Percentiles rank a stretch among this genome's conserved stretches.
Evolutionary conservation across 1,284 basidiomycete species (phyloP).

Genomic region (Cutaneotrichosporon sp.): DNA sequence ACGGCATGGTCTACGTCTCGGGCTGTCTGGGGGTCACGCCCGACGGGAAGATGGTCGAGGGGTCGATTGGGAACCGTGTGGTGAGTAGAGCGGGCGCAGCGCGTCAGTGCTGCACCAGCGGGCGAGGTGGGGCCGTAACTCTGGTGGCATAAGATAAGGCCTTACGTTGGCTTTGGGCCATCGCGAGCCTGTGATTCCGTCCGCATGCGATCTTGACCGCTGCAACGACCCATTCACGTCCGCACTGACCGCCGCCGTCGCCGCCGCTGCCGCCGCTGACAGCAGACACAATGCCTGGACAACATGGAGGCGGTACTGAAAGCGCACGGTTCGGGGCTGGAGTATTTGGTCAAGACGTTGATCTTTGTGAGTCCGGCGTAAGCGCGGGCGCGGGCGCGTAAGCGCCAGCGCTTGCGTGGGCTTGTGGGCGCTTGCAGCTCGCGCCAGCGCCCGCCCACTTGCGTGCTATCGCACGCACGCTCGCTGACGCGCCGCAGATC

Average conservation of each 20-base stretch:
- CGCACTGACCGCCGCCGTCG: too few relatives aligned
- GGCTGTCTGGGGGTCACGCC: slow-evolving; percentile 57
- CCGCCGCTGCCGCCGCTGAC: too few relatives aligned
- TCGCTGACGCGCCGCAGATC: slow-evolving; percentile 20
- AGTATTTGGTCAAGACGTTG: slow-evolving; percentile 60
- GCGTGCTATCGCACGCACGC: too few relatives aligned
- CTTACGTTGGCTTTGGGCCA: too few relatives aligned
- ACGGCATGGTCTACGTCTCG: slow-evolving; percentile 56
- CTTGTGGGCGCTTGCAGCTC: too few relatives aligned
- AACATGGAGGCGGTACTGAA: slow-evolving; percentile 59
- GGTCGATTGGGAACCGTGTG: slow-evolving; percentile 55
- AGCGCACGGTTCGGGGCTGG: slow-evolving; percentile 57
- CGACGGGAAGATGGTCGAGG: slow-evolving; percentile 54
- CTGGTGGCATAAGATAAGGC: too few relatives aligned
- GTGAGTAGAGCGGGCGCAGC: slow-evolving; percentile 41
- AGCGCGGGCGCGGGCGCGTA: not conserved
- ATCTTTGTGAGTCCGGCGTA: slow-evolving; percentile 54
- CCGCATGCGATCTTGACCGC: too few relatives aligned
- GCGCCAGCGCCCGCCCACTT: too few relatives aligned
- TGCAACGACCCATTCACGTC: too few relatives aligned
- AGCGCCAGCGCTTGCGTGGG: too few relatives aligned
- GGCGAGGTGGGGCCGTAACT: too few relatives aligned
- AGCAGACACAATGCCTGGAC: slow-evolving; percentile 55
- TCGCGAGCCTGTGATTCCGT: too few relatives aligned
- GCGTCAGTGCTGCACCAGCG: not conserved